Base-by-base conservation (phyloP, 495 filamentous ascomycete species). In the Cetradonia linearis region DNA sequence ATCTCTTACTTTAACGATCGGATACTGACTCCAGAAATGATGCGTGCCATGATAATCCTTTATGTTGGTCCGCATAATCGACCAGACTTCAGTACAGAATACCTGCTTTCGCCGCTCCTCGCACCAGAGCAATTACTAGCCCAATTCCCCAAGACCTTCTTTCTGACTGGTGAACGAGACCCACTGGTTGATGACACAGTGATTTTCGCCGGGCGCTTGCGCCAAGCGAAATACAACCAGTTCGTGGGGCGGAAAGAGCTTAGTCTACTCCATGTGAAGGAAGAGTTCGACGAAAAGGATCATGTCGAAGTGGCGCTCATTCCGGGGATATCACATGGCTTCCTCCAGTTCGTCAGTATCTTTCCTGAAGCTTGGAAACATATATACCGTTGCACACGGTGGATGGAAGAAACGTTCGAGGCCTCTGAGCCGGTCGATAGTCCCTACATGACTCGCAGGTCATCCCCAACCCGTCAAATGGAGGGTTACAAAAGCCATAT, bases 1-100 rank as follows among this genome's bases (percentile, higher is more conserved):
- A 91, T 98, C 57, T 95, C 92, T 13, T 98, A 97, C 74, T 93
- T 96, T 69, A 89, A 91, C 70, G 93, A 98, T 72, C 88, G 94
- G 27, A 87, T 98, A 38, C 78, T 98, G 28, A 91, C 88, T 0
- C 94, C 93, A 0, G 94, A 97, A 70, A 95, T 98, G 89, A 96
- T 97, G 86, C 86, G 93, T 55, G 91, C 91, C 33, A 97, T 98
- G 93, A 93, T 98, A 60, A 95, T 98, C 70, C 79, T 98, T 25
- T 98, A 98, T 69, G 86, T 98, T 63, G 94, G 93, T 18, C 91
- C 92, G 0, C 84, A 95, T 68, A 86, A 91, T 73, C 84, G 90
- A 2, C 93, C 93, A 9, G 90, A 96, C 69, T 97, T 98, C 73
- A 80, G 79, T 31, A 90, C 87, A 11, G 94, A 98, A 70, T 96